Percentiles rank a stretch among this genome's conserved stretches.
Evolutionary conservation across 2,329 filamentous ascomycete species (phyloP).

Genomic region (Seiridium unicorne): DNA sequence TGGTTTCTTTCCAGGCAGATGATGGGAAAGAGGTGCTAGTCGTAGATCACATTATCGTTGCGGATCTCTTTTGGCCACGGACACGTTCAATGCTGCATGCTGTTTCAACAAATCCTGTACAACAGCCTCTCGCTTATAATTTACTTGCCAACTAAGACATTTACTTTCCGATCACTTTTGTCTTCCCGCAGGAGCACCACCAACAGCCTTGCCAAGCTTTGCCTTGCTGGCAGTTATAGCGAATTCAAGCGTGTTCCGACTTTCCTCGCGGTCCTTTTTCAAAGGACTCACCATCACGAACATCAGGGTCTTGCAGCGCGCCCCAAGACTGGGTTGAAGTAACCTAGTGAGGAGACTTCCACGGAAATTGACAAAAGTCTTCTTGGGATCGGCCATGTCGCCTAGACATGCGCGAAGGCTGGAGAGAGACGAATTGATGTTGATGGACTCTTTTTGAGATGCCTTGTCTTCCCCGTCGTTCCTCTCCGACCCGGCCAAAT

Average conservation of each 20-base stretch:
- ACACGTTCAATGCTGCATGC: no score
- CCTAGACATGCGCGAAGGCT: constrained; percentile 94
- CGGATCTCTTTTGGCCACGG: no score
- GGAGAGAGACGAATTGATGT: constrained; percentile 92
- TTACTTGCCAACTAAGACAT: no score
- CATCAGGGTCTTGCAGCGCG: constrained; percentile 97
- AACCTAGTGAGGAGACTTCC: constrained; percentile 97
- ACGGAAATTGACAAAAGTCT: constrained; percentile 83
- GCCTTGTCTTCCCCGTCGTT: constrained; percentile 51
- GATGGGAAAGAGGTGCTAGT: no score
- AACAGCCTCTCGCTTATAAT: no score
- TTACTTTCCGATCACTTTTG: no score
- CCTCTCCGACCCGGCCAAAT: constrained; percentile 8
- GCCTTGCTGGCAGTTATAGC: constrained; percentile 69
- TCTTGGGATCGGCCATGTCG: constrained; percentile 78
- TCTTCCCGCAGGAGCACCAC: no score
- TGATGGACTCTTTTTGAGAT: constrained; percentile 91
- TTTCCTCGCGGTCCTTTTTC: constrained; percentile 88
- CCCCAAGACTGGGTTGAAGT: constrained; percentile 89
- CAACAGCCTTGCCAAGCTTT: neutral
- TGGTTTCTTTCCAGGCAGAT: no score
- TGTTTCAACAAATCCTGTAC: no score
- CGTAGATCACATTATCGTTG: no score
- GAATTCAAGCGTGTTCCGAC: constrained; percentile 90
- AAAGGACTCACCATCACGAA: constrained; percentile 97